phyloP scores from a whole-genome alignment of 2,329 filamentous ascomycete species.

The Zymoseptoria crescenta region DNA sequence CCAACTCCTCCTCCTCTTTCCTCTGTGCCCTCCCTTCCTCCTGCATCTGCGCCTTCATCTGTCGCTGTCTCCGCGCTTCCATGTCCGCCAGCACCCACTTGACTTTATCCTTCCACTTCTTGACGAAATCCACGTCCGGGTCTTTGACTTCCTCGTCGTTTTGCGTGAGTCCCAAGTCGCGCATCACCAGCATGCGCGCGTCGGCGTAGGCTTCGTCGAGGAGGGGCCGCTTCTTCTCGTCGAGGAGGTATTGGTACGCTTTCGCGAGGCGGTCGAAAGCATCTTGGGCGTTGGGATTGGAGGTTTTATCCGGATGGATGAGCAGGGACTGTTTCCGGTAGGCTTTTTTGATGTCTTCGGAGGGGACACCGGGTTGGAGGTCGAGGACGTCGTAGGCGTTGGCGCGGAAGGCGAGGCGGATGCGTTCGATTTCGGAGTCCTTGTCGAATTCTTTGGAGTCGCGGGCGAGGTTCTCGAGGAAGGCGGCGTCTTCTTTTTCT shows the following conservation, averaged over 20 bases:
- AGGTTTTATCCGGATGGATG: constrained; percentile 97
- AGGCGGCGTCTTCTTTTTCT: constrained; percentile 53
- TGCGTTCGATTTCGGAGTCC: constrained; percentile 94
- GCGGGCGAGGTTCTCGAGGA: constrained; percentile 70
- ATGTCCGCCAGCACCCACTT: constrained; percentile 87
- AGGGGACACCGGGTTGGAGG: constrained; percentile 87
- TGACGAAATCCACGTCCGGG: constrained; percentile 66
- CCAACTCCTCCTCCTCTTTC: constrained; percentile 76
- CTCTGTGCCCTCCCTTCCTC: constrained; percentile 88
- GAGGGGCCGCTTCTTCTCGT: constrained; percentile 80
- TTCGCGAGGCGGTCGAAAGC: constrained; percentile 96
- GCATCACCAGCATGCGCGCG: constrained; percentile 87
- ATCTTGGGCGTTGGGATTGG: constrained; percentile 81
- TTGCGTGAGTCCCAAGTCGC: constrained; percentile 86
- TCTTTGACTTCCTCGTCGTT: constrained; percentile 76
- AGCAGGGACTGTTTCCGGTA: constrained; percentile 98
- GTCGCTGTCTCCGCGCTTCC: constrained; percentile 72
- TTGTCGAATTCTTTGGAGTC: constrained; percentile 90
- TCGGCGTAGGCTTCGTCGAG: constrained; percentile 95
- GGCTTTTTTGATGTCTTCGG: constrained; percentile 87
- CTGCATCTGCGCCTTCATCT: constrained; percentile 90
- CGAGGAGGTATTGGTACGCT: constrained; percentile 81
- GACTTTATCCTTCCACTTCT: constrained; percentile 83
- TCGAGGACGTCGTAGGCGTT: constrained; percentile 88
- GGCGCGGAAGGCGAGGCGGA: constrained; percentile 79